Base-by-base conservation (phyloP, 495 filamentous ascomycete species). In the Terfezia boudieri region DNA sequence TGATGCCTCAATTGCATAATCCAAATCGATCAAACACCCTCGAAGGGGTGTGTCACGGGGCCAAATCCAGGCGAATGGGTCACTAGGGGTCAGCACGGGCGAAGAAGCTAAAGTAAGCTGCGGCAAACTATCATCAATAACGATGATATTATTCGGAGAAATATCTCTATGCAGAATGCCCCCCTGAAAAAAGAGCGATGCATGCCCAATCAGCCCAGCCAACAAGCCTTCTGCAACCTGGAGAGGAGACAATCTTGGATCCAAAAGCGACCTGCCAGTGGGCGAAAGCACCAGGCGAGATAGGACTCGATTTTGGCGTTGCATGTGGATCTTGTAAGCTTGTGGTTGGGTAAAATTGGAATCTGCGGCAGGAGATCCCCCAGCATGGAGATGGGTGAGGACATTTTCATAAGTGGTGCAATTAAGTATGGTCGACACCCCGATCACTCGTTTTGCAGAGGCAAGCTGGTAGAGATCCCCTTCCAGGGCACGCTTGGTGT, bases 81-180 rank as follows among this genome's bases (percentile, higher is more conserved):
- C 41, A 12, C 12, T 17, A 17, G 41, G 2, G 12, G 41, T 14
- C 17, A 7, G 41, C 41, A 17, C 12, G 4, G 41, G 41, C 12
- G 41, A 17, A 12, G 41, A 17, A 46, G 7, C 41, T 26, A 26
- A 26, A 26, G 26, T 26, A 26, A 26, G 26, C 26, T 26, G 26
- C 41, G 41, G 12, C 12, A 46, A 17, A 46, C 12, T 12, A 12
- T 12, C 41, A 17, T 17, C 12, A 12, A 17, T 14, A 7, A 46
- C 12, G 41, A 61, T 58, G 36, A 61, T 53, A 17, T 61, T 61
- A 37, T 46, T 52, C 38, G 49, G 51, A 1, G 59, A 63, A 37
- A 59, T 55, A 22, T 61, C 60, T 5, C 55, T 55, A 49, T 61
- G 59, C n/a, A 61, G 60, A 35, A 56, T 37, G 9, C 41, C 12